Conservation (phyloP, 148 eudicot genomes). For the Fagopyrum homotropicum region DNA sequence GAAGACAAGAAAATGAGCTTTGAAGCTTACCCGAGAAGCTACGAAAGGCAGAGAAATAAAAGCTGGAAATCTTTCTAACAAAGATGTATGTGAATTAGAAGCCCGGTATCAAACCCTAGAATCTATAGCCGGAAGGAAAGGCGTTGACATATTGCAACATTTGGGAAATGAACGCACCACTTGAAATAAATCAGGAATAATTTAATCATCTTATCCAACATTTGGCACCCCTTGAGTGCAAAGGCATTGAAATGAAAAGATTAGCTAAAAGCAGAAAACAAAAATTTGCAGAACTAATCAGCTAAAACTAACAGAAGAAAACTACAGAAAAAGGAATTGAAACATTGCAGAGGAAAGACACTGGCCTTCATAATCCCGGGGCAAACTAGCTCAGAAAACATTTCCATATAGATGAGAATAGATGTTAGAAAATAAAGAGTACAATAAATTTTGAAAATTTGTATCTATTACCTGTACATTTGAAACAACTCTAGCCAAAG, state of each 20-base stretch:
- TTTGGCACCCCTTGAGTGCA: not conserved
- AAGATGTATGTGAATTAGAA: too few species aligned
- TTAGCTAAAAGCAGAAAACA: not conserved
- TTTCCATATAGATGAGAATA: not conserved
- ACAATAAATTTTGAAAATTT: not conserved
- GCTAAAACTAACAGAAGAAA: not conserved
- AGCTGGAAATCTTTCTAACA: too few species aligned
- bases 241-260: not conserved
- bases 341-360: not conserved
- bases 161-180: too few species aligned
- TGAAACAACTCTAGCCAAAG: slow-evolving; percentile 94
- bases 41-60: too few species aligned
- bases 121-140: too few species aligned
- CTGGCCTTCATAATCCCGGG: not conserved
- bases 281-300: not conserved
- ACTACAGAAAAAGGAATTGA: not conserved
- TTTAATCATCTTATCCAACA: not conserved
- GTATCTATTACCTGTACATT: slow-evolving; percentile 67
- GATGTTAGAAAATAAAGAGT: not conserved
- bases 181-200: too few species aligned
- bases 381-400: not conserved
- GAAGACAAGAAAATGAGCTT: too few species aligned
- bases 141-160: too few species aligned
- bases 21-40: too few species aligned
- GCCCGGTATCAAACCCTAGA: too few species aligned